Conservation (phyloP, 148 eudicot genomes). For the Persicaria maculosa region DNA sequence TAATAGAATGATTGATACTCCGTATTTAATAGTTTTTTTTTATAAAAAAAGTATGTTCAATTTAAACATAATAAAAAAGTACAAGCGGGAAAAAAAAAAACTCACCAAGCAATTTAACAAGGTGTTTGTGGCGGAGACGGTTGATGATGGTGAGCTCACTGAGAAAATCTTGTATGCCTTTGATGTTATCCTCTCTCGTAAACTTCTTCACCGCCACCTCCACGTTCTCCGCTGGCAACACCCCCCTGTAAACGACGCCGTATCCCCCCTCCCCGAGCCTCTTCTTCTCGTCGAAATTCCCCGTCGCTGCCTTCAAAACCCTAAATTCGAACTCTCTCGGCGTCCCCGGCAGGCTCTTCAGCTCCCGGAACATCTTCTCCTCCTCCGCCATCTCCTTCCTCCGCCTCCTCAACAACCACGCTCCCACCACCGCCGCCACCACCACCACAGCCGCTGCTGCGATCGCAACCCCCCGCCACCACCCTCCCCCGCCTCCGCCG, state of each 20-base stretch:
- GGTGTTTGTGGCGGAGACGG: conserved; percentile 69
- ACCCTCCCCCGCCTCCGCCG: neutral
- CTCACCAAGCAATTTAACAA: conserved; percentile 72
- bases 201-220: conserved; percentile 86
- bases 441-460: conserved; percentile 5
- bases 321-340: conserved; percentile 58
- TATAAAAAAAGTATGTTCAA: too few species aligned
- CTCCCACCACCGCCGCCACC: conserved; percentile 10
- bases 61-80: neutral
- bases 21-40: too few species aligned
- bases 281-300: conserved; percentile 51
- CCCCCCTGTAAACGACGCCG: conserved; percentile 66
- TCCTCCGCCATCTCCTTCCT: conserved; percentile 18
- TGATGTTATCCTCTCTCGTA: conserved; percentile 49
- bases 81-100: neutral
- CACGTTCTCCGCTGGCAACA: conserved; percentile 26
- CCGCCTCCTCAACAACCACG: conserved; percentile 15
- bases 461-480: neutral
- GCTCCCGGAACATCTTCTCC: conserved; percentile 42
- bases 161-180: conserved; percentile 78
- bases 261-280: conserved; percentile 75
- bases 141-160: conserved; percentile 85
- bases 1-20: too few species aligned
- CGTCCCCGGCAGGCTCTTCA: conserved; percentile 61
- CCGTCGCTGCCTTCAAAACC: conserved; percentile 63